A percentile compares a stretch with the other conserved stretches of the same genome.
These are phyloP conservation scores for Pueraria montana DNA, from an alignment of 306 rosid species.

Conservation along the genomic window DNA sequence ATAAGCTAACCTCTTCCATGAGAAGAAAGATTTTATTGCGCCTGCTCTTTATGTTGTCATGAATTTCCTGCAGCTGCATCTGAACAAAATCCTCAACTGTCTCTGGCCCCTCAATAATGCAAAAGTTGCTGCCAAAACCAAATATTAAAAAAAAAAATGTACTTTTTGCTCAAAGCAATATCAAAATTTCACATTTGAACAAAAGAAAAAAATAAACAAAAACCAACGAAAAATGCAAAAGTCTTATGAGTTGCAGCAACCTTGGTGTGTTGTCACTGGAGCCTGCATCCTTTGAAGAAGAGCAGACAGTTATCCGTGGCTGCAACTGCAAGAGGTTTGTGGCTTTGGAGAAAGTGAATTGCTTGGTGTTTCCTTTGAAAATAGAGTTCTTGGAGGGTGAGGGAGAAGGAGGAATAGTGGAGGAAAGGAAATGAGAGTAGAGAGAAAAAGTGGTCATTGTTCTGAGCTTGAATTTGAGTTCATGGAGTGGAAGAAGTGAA, in stretches of 20 bases:
- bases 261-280: slow-evolving; percentile 65
- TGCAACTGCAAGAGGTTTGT: slow-evolving; percentile 47
- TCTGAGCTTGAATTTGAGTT: slow-evolving; percentile 14
- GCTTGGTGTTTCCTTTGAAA: slow-evolving; percentile 45
- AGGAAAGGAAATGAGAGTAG: slow-evolving; percentile 53
- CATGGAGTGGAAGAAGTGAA: slow-evolving; percentile 31
- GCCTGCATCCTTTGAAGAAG: slow-evolving; percentile 67
- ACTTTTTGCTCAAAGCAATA: slow-evolving; percentile 14
- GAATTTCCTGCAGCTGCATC: slow-evolving; percentile 92
- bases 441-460: slow-evolving; percentile 66
- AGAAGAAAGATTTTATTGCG: slow-evolving; percentile 92
- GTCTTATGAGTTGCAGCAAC: slow-evolving; percentile 40
- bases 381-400: slow-evolving; percentile 43
- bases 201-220: neutral
- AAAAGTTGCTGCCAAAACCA: slow-evolving; percentile 68
- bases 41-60: slow-evolving; percentile 87
- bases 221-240: neutral
- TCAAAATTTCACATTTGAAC: slow-evolving; percentile 32
- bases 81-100: slow-evolving; percentile 93
- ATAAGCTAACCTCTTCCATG: slow-evolving; percentile 87
- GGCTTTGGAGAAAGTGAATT: slow-evolving; percentile 43
- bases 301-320: slow-evolving; percentile 49
- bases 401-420: slow-evolving; percentile 40
- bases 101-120: slow-evolving; percentile 98
- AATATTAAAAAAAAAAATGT: neutral